Percentiles rank a stretch among this genome's conserved stretches.
Evolutionary conservation across 2,329 filamentous ascomycete genomes (phyloP).

Genomic region (Phyllosticta capitalensis): DNA sequence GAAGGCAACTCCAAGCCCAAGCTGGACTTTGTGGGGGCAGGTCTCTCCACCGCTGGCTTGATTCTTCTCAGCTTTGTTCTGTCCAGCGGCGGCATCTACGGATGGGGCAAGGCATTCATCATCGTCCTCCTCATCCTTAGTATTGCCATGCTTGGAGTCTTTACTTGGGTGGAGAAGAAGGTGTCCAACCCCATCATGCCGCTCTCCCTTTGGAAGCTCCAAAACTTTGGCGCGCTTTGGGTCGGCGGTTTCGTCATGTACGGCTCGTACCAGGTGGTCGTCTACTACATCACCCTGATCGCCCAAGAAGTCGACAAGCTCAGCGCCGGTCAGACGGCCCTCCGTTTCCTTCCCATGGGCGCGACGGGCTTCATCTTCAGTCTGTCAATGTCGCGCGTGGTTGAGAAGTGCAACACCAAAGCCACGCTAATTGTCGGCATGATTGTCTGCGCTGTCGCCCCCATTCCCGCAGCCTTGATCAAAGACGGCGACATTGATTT

Average conservation of each 20-base stretch:
- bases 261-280: slow-evolving; percentile 34
- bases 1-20: slow-evolving; percentile 25
- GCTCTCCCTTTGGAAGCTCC: slow-evolving; percentile 36
- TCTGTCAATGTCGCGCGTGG: slow-evolving; percentile 11
- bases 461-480: slow-evolving; percentile 25
- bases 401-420: slow-evolving; percentile 32
- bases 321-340: slow-evolving; percentile 30
- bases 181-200: slow-evolving; percentile 39
- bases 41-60: slow-evolving; percentile 33
- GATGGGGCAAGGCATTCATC: slow-evolving; percentile 37
- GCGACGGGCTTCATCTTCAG: slow-evolving; percentile 27
- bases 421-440: slow-evolving; percentile 28
- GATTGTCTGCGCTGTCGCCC: slow-evolving; percentile 28
- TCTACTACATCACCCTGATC: slow-evolving; percentile 35
- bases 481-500: slow-evolving; percentile 15
- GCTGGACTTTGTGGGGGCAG: slow-evolving; percentile 34
- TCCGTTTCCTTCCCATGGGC: slow-evolving; percentile 35
- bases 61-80: slow-evolving; percentile 38
- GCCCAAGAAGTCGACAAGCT: slow-evolving; percentile 32
- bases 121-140: slow-evolving; percentile 33
- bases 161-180: slow-evolving; percentile 35
- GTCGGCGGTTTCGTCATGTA: slow-evolving; percentile 35
- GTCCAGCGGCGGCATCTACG: slow-evolving; percentile 37
- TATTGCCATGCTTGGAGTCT: slow-evolving; percentile 29
- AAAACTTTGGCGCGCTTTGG: slow-evolving; percentile 39